Percentiles rank a stretch among this genome's conserved stretches.
Conservation (phyloP, 768 basidiomycete species). For the Rhodotorula kratochvilovae region DNA sequence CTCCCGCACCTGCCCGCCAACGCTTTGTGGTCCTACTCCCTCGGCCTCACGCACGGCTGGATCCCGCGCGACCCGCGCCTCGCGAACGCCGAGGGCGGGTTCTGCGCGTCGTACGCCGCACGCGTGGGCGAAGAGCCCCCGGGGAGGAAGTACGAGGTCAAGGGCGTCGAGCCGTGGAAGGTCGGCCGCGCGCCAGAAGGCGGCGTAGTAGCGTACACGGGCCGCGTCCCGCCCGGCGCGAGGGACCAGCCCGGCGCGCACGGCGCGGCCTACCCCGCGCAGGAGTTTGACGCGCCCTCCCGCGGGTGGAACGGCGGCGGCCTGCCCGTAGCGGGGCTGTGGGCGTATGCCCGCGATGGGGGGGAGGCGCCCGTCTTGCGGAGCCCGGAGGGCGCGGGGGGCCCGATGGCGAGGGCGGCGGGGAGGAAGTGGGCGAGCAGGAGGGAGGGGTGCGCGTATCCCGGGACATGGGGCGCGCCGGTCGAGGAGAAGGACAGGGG, state of each 20-base stretch:
- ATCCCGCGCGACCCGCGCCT: slow-evolving; percentile 81
- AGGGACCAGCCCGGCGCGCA: too few relatives aligned
- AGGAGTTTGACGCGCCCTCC: not conserved
- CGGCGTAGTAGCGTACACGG: not conserved
- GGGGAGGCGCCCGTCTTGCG: not conserved
- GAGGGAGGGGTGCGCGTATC: not conserved
- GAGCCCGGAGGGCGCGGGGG: not conserved
- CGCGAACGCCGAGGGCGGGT: slow-evolving; percentile 55
- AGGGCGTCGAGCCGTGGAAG: not conserved
- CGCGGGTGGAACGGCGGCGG: not conserved
- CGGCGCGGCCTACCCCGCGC: not conserved
- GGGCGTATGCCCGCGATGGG: not conserved
- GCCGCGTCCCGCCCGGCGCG: not conserved
- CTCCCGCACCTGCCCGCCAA: slow-evolving; percentile 15
- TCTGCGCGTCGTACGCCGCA: slow-evolving; percentile 52
- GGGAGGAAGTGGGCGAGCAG: not conserved
- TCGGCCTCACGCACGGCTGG: slow-evolving; percentile 85
- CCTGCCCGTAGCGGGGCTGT: not conserved
- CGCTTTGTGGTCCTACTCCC: slow-evolving; percentile 78
- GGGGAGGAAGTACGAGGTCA: not conserved
- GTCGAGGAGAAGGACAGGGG: not conserved
- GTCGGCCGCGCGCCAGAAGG: not conserved
- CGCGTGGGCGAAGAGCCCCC: not conserved
- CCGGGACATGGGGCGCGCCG: not conserved
- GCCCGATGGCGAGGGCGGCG: not conserved